These are phyloP conservation scores for Symmetrospora coprosmae DNA, from an alignment of 768 basidiomycete genomes.

Conservation along the genomic window DNA sequence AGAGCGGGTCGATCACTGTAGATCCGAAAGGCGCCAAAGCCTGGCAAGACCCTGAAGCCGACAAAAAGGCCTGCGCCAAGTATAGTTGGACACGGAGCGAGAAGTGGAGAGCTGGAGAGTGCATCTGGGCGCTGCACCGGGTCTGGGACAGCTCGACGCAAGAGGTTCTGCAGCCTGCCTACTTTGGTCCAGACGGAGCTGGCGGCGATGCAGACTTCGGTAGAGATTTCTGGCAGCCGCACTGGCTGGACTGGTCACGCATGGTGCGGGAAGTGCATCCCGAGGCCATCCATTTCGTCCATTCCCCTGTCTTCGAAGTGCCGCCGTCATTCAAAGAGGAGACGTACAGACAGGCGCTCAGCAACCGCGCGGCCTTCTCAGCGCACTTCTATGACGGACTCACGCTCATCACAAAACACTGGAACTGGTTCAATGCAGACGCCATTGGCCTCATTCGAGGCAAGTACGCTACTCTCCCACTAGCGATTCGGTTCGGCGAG, in stretches of 20 bases:
- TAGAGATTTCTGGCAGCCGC: constrained; percentile 63
- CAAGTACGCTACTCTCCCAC: constrained; percentile 53
- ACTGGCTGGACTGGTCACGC: constrained; percentile 47
- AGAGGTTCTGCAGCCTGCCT: constrained; percentile 53
- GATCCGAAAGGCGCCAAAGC: constrained; percentile 68
- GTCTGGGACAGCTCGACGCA: constrained; percentile 69
- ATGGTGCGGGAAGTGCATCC: constrained; percentile 58
- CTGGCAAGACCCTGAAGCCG: constrained; percentile 52
- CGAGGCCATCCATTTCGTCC: constrained; percentile 73
- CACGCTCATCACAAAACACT: constrained; percentile 64
- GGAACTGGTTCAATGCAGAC: constrained; percentile 84
- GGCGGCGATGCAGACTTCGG: constrained; percentile 49
- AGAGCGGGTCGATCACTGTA: constrained; percentile 59
- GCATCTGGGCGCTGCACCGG: constrained; percentile 75
- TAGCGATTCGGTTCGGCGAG: constrained; percentile 71
- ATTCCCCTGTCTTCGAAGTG: constrained; percentile 72
- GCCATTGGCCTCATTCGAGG: constrained; percentile 81
- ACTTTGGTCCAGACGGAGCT: constrained; percentile 41
- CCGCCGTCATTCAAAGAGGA: constrained; percentile 54
- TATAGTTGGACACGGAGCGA: constrained; percentile 75
- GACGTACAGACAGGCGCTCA: neutral
- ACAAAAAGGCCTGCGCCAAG: constrained; percentile 40
- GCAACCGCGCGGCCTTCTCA: constrained; percentile 53
- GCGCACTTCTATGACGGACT: constrained; percentile 91
- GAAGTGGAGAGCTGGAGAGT: constrained; percentile 59